These are phyloP conservation scores for Globisporangium heterothallicum DNA, from an alignment of 352 stramenopile species.

Conservation along the genomic window DNA sequence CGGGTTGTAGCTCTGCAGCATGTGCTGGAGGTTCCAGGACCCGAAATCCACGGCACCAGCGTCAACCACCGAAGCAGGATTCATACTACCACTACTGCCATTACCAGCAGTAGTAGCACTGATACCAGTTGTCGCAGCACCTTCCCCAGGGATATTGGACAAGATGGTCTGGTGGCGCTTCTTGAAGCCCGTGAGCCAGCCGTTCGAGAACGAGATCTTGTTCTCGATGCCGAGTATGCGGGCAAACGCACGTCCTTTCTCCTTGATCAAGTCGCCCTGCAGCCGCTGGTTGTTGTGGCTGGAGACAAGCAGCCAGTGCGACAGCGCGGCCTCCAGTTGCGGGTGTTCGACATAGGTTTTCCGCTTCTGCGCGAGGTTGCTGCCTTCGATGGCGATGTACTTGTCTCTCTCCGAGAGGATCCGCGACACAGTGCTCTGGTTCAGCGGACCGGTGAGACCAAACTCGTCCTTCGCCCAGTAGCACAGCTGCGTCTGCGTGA, in stretches of 20 bases:
- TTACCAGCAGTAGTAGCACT: neutral
- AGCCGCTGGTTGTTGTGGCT: conserved; percentile 20
- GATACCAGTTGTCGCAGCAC: neutral
- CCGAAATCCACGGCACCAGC: neutral
- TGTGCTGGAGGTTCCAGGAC: conserved; percentile 6
- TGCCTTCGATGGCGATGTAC: conserved; percentile 17
- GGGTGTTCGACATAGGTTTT: conserved; percentile 18
- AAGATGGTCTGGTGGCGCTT: conserved; percentile 18
- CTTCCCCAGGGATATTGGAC: neutral
- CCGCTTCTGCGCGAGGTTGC: conserved; percentile 17
- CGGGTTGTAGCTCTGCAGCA: conserved; percentile 7
- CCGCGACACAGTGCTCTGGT: conserved; percentile 22
- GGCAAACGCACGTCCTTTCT: conserved; percentile 20
- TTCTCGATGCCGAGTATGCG: conserved; percentile 17
- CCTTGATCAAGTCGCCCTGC: conserved; percentile 25
- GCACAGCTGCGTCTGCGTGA: conserved; percentile 22
- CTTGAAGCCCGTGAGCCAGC: conserved; percentile 26
- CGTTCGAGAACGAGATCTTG: conserved; percentile 28
- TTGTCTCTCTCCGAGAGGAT: conserved; percentile 23
- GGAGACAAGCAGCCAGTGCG: conserved; percentile 23
- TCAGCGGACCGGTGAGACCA: conserved; percentile 14
- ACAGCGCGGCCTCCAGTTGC: conserved; percentile 20
- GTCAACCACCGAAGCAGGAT: neutral
- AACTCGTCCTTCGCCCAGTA: conserved; percentile 23
- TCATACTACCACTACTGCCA: neutral